Evolutionary conservation across 148 eudicot species (phyloP), one percentile per base, ranked within the genome.

Genomic region (Rhododendron kiyosumense): DNA sequence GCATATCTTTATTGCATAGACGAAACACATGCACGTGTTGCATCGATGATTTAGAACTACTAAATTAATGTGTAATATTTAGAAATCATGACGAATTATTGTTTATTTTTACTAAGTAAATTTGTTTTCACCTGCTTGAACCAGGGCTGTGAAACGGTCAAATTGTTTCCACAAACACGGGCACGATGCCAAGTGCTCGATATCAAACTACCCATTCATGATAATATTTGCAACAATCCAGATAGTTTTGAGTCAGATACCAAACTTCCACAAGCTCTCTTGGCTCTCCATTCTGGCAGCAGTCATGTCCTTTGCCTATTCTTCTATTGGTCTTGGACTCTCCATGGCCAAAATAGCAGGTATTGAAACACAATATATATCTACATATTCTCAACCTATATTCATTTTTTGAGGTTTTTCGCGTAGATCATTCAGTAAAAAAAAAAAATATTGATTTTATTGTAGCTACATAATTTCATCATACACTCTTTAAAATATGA

Each of bases 211-310:
- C 52, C 97, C 96, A 0, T 95, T 87, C 83, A 96, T 95, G 99
- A 88, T 90, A 20, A 76, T 94, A 75, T 97, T 93, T 52, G 99
- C 91, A 18, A 85, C 87, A 36, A 87, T 95, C 45, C 98, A 97
- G 87, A 89, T 97, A 1, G 5, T 97, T 49, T 86, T 97, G 34
- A 95, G 99, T 85, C 99, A 97, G 90, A 97, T 97, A 52, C 98
- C 96, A 0, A 90, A 97, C 86, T 97, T 97, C 84, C 91, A 90
- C 83, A 89, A 97, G 90, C 93, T 97, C 41, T 93, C 96, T 11
- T 97, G 98, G 99, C 96, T 97, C 17, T 97, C 99, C 4, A 93
- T 97, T 5, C 79, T 97, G 2, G 98, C 99, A 0, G 95, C 99
- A 4, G 82, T 94, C 38, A 97, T 97, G 99, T 97, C 99, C 13